Evolutionary conservation across 116 monocot species (phyloP).

Genomic region (Papilionanthe hybrid): DNA sequence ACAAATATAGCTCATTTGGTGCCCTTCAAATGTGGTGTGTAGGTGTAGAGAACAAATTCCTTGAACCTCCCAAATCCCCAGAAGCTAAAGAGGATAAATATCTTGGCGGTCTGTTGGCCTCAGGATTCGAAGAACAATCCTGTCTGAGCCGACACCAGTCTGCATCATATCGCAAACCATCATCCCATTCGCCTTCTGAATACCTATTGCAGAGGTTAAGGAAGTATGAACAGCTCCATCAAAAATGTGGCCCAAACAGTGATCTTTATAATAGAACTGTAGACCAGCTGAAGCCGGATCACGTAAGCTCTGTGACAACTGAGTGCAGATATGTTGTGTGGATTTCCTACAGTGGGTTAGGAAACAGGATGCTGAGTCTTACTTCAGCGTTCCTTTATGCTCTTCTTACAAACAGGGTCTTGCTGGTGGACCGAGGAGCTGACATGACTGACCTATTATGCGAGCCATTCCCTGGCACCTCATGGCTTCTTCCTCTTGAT

Average conservation of each 20-base stretch:
- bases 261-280: slow-evolving; percentile 25
- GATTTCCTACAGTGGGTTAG: slow-evolving; percentile 43
- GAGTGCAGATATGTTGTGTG: slow-evolving; percentile 40
- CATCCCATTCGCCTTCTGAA: slow-evolving; percentile 20
- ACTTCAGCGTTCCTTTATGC: slow-evolving; percentile 47
- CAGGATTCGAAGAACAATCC: slow-evolving; percentile 36
- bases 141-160: slow-evolving; percentile 39
- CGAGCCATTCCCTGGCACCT: slow-evolving; percentile 43
- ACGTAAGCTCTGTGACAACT: background rate
- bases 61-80: slow-evolving; percentile 11
- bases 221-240: slow-evolving; percentile 33
- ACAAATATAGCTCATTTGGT: background rate
- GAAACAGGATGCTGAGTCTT: slow-evolving; percentile 40
- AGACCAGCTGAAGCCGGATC: slow-evolving; percentile 22
- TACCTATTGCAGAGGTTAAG: slow-evolving; percentile 32
- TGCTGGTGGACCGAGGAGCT: slow-evolving; percentile 32
- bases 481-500: slow-evolving; percentile 46
- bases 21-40: background rate
- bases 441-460: slow-evolving; percentile 47
- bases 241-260: slow-evolving; percentile 39
- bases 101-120: slow-evolving; percentile 30
- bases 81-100: slow-evolving; percentile 16
- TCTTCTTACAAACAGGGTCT: slow-evolving; percentile 38
- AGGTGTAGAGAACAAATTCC: background rate
- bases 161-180: slow-evolving; percentile 25